Percentiles rank a stretch among this genome's conserved stretches.
phyloP scores from a whole-genome alignment of 176 grass and related monocot species.

The Themeda triandra region DNA sequence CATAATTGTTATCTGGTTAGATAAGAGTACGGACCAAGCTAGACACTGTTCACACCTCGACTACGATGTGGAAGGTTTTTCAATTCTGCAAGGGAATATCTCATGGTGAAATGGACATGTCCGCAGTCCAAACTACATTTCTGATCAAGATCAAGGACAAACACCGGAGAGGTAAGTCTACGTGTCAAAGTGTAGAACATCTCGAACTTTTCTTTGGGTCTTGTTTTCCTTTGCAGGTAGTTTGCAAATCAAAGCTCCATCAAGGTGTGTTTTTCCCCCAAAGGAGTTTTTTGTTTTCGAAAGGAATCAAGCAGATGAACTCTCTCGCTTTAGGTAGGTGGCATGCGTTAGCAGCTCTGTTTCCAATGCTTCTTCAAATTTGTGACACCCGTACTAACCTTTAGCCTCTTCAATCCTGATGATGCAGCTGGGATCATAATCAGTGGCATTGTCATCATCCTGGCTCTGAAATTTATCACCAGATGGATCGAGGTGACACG shows the following conservation, averaged over 20 bases:
- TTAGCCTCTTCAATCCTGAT: background rate
- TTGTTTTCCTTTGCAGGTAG: background rate
- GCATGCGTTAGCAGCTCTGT: background rate
- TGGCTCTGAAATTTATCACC: background rate
- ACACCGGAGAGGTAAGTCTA: background rate
- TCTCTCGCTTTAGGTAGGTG: background rate
- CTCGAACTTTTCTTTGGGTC: background rate
- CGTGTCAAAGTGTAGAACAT: background rate
- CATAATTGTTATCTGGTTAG: background rate
- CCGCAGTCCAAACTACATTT: background rate
- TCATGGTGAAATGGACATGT: background rate
- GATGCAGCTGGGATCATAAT: slow-evolving; percentile 20
- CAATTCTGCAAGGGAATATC: background rate
- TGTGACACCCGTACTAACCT: background rate
- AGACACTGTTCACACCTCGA: background rate
- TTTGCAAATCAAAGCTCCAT: background rate
- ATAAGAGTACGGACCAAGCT: background rate
- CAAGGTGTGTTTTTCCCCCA: background rate
- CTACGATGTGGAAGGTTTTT: background rate
- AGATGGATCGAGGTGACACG: background rate
- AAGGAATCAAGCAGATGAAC: background rate
- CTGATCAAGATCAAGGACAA: background rate
- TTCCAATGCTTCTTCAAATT: background rate
- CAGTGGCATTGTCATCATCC: background rate
- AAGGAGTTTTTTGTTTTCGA: no score